Evolutionary conservation across 352 stramenopile genomes (phyloP).

Genomic region (Pythium aristosporum): DNA sequence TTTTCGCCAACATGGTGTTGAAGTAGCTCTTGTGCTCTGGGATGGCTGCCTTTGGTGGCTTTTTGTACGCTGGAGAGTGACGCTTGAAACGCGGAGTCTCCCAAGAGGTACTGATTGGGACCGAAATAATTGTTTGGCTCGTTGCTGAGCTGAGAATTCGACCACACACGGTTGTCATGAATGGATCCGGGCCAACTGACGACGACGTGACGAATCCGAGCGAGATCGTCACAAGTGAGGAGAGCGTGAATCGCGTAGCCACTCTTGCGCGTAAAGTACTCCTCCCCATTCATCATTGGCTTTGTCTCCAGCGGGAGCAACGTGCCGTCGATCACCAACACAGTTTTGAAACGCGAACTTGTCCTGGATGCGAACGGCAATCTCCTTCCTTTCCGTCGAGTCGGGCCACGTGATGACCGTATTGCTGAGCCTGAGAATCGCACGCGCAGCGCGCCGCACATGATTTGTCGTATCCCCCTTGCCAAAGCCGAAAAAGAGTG

Average conservation of each 20-base stretch:
- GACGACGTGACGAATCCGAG: slow-evolving; percentile 19
- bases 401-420: slow-evolving; percentile 17
- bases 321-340: slow-evolving; percentile 29
- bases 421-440: slow-evolving; percentile 4
- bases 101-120: slow-evolving; percentile 20
- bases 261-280: slow-evolving; percentile 34
- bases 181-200: slow-evolving; percentile 30
- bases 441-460: slow-evolving; percentile 5
- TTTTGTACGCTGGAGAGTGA: slow-evolving; percentile 22
- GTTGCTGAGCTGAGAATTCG: slow-evolving; percentile 13
- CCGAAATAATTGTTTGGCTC: slow-evolving; percentile 4
- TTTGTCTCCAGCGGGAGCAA: slow-evolving; percentile 28
- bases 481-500: slow-evolving; percentile 28
- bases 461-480: slow-evolving; percentile 25
- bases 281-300: slow-evolving; percentile 22
- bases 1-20: slow-evolving; percentile 25
- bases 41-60: slow-evolving; percentile 16
- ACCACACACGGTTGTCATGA: slow-evolving; percentile 35
- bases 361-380: slow-evolving; percentile 8
- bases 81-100: slow-evolving; percentile 5
- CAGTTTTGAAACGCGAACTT: slow-evolving; percentile 30
- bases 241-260: slow-evolving; percentile 26
- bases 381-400: slow-evolving; percentile 3
- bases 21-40: slow-evolving; percentile 9
- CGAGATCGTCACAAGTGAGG: slow-evolving; percentile 29